These are phyloP conservation scores for Penicillium argentinense DNA, from an alignment of 495 filamentous ascomycete species.

Conservation along the genomic window DNA sequence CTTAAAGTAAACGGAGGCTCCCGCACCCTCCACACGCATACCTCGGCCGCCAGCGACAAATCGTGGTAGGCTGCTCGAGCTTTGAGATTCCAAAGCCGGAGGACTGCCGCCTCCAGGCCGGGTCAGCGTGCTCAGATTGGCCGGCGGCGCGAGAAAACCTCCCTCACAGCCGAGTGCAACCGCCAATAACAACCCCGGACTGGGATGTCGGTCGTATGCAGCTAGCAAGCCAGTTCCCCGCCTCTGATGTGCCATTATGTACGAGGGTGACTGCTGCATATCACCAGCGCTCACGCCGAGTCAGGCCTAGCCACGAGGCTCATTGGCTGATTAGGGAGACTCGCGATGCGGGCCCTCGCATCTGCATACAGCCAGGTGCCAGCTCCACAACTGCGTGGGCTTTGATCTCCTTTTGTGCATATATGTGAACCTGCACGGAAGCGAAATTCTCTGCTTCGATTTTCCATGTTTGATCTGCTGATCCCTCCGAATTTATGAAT, in stretches of 20 bases:
- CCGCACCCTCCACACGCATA: slow-evolving; percentile 38
- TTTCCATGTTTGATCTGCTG: not conserved
- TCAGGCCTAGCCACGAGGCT: slow-evolving; percentile 6
- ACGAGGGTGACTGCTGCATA: slow-evolving; percentile 16
- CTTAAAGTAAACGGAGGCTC: slow-evolving; percentile 39
- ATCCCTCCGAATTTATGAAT: not conserved
- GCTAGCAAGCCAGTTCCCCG: slow-evolving; percentile 28
- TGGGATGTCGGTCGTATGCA: slow-evolving; percentile 34
- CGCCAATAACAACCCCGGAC: slow-evolving; percentile 33
- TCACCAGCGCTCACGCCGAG: slow-evolving; percentile 14
- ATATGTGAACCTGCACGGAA: slow-evolving; percentile 5
- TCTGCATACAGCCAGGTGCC: slow-evolving; percentile 28
- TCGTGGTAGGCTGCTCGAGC: slow-evolving; percentile 25
- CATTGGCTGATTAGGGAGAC: slow-evolving; percentile 21
- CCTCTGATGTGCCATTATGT: slow-evolving; percentile 17
- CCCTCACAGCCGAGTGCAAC: slow-evolving; percentile 25
- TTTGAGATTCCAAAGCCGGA: slow-evolving; percentile 33
- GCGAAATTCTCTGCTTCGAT: not conserved
- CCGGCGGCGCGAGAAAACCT: slow-evolving; percentile 19
- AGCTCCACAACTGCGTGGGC: slow-evolving; percentile 8
- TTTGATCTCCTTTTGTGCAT: slow-evolving; percentile 5
- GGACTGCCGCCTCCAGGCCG: slow-evolving; percentile 18
- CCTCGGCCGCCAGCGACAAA: slow-evolving; percentile 37
- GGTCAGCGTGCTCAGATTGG: slow-evolving; percentile 35
- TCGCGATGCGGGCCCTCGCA: slow-evolving; percentile 31